Conservation (phyloP, 2,329 filamentous ascomycete genomes). For the Fusarium globosum region DNA sequence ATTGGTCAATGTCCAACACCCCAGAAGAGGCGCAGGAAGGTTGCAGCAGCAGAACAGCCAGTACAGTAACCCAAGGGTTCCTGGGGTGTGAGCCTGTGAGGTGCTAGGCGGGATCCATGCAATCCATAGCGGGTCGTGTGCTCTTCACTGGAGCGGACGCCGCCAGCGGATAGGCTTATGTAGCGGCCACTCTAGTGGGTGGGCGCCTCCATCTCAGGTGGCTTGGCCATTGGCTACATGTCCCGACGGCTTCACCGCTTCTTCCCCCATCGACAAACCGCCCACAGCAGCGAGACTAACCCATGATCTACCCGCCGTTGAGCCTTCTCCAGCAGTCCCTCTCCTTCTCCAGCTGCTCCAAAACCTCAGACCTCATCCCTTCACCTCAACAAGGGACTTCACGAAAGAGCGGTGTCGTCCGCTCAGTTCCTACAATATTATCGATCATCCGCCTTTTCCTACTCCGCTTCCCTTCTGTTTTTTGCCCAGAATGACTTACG, state of each 20-base stretch:
- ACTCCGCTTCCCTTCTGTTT: constrained; percentile 49
- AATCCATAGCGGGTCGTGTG: constrained; percentile 26
- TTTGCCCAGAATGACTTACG: constrained; percentile 64
- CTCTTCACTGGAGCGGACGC: constrained; percentile 32
- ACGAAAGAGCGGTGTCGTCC: constrained; percentile 60
- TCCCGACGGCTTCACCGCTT: constrained; percentile 54
- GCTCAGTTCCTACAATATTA: constrained; percentile 52
- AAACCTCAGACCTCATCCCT: constrained; percentile 48
- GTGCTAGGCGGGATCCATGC: constrained; percentile 8
- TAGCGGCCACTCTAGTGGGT: constrained; percentile 42
- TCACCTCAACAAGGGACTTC: constrained; percentile 47
- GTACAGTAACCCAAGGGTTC: constrained; percentile 9
- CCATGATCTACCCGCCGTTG: constrained; percentile 41
- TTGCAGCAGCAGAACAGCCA: constrained; percentile 27
- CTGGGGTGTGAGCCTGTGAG: constrained; percentile 21
- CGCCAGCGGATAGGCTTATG: constrained; percentile 42
- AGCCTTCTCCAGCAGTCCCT: constrained; percentile 44
- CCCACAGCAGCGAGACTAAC: constrained; percentile 41
- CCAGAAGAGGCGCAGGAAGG: constrained; percentile 40
- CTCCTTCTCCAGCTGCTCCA: constrained; percentile 43
- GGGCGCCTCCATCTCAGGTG: constrained; percentile 42
- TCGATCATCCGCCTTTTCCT: constrained; percentile 44
- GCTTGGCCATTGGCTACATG: constrained; percentile 51
- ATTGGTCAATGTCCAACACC: constrained; percentile 35
- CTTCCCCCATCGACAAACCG: constrained; percentile 50